Percentiles rank a stretch among this genome's conserved stretches.
Conservation (phyloP, 805 yeast species). For the Candida wancherniae region DNA sequence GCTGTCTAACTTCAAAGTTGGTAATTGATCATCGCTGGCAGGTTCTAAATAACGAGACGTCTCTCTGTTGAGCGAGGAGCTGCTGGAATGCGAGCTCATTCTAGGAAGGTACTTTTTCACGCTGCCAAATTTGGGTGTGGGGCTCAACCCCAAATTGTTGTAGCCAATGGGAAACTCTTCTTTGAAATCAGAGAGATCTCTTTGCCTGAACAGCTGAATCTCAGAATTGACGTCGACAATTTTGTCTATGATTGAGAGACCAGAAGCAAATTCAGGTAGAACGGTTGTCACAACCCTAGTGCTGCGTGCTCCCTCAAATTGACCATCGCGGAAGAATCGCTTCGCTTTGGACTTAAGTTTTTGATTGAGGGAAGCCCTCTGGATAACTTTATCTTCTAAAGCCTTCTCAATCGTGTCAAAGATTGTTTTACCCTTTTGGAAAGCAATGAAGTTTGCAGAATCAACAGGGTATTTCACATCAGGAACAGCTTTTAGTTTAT, state of each 20-base stretch:
- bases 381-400: constrained; percentile 7
- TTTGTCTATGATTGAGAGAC: constrained; percentile 11
- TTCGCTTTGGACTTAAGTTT: constrained; percentile 4
- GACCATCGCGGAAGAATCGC: constrained; percentile 7
- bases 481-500: constrained; percentile 3
- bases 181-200: no score
- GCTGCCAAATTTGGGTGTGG: no score
- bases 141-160: no score
- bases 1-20: no score
- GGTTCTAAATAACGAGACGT: no score
- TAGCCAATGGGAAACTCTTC: no score
- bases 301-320: neutral
- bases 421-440: constrained; percentile 45
- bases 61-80: no score
- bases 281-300: constrained; percentile 10
- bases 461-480: constrained; percentile 3
- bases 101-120: no score
- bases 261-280: constrained; percentile 11
- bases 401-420: constrained; percentile 35
- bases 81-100: no score
- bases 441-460: constrained; percentile 56
- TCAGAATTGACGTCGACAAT: constrained; percentile 12
- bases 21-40: no score
- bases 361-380: constrained; percentile 1
- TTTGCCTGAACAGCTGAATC: constrained; percentile 4